Evolutionary conservation across 345 rosid genomes (phyloP).

Genomic region (Passiflora organensis): DNA sequence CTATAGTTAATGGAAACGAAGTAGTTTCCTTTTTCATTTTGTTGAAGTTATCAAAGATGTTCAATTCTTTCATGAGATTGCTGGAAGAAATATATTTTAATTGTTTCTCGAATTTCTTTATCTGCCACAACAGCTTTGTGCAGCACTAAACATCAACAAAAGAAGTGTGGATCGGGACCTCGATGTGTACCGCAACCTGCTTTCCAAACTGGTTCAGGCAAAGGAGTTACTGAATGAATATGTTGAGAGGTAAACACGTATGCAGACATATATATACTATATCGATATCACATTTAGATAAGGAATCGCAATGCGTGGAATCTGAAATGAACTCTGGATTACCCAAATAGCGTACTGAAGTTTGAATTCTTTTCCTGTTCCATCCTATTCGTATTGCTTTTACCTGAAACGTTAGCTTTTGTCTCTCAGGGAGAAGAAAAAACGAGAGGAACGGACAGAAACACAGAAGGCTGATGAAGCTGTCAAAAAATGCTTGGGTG

Average conservation of each 20-base stretch:
- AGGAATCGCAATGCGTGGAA: too few species aligned
- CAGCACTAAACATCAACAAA: slow-evolving; percentile 75
- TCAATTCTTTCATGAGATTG: background rate
- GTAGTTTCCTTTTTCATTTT: background rate
- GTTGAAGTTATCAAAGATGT: background rate
- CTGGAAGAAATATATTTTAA: background rate
- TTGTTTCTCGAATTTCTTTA: background rate
- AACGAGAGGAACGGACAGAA: slow-evolving; percentile 64
- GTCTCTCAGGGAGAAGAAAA: slow-evolving; percentile 85
- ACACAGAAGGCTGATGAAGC: slow-evolving; percentile 80
- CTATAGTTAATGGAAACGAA: too few species aligned
- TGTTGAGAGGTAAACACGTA: slow-evolving; percentile 61
- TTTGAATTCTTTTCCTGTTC: background rate
- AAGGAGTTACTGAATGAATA: slow-evolving; percentile 94
- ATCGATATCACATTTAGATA: too few species aligned
- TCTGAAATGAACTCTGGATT: too few species aligned
- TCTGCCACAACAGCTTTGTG: slow-evolving; percentile 64
- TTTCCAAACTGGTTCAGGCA: slow-evolving; percentile 94
- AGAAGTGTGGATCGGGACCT: slow-evolving; percentile 95
- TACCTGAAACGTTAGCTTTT: background rate
- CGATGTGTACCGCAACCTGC: slow-evolving; percentile 90
- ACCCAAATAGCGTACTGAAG: too few species aligned
- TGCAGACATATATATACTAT: background rate
- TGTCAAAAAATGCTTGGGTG: slow-evolving; percentile 57
- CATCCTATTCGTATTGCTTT: background rate